Evolutionary conservation across 225 moss, liverwort and hornwort species (phyloP), one percentile per base, ranked within the genome.

Genomic region (Bryum argenteum): DNA sequence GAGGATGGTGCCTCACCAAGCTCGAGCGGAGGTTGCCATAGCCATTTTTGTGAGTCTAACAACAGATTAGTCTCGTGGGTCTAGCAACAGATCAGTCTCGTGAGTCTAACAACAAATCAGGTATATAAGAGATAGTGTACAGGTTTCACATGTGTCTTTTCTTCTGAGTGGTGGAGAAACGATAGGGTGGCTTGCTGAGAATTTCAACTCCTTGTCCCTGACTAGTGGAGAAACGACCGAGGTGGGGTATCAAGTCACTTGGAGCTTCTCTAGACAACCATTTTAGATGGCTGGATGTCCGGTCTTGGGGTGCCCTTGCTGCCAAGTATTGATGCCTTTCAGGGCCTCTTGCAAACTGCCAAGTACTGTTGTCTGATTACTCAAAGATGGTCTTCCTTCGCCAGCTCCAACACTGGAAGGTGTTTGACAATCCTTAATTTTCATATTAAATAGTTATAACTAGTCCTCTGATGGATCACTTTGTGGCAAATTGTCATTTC

Each of bases 231-330:
- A 92, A 67, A 79, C 79, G 42, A 71, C 81, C n/a, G n/a, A 33
- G 89, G 83, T 53, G 88, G 82, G 58, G 92, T 89, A 48, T 92
- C 91, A 41, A 81, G 81, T 60, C 94, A 94, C 71, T 81, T 99
- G 73, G 98, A 99, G 80, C 74, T 85, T 12, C 91, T 99, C 48
- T 94, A 94, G 19, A 99, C 98, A 59, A 92, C 98, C 61, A 91
- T 99, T 70, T 81, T 99, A 78, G 98, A 99, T 78, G 98, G 98
- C 26, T 99, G 98, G 98, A 99, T 99, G 98, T 92, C 98, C 37
- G 98, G 98, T 54, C 91, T 99, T 28, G 98, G 98, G 40, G 91
- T 99, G 22, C 89, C 98, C 6, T 85, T 89, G 38, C 82, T 84
- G 53, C 94, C 92, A 22, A 93, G 91, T 65, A 94, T 94, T 18